A percentile compares a stretch with the other conserved stretches of the same genome.
phyloP scores from a whole-genome alignment of 2,329 filamentous ascomycete genomes.

The Epichloe elymi region DNA sequence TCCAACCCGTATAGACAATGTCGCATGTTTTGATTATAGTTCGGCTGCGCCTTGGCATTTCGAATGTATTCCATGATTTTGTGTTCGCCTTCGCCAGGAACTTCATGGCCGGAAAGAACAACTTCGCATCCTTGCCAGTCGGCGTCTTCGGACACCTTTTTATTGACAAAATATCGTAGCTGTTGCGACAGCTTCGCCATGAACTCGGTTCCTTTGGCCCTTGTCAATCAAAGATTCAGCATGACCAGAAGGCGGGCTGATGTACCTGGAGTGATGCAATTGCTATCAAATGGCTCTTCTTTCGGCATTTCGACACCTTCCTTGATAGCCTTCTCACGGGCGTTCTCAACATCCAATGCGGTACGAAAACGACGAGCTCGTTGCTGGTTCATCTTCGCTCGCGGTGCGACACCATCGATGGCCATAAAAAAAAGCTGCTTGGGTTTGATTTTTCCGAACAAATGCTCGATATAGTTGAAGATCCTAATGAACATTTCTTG shows the following conservation, averaged over 20 bases:
- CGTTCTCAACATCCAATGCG: constrained; percentile 77
- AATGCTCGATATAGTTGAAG: constrained; percentile 98
- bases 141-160: constrained; percentile 91
- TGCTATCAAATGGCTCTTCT: constrained; percentile 94
- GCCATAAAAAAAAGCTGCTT: constrained; percentile 99
- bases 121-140: constrained; percentile 98
- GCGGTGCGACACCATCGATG: constrained; percentile 91
- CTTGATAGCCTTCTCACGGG: constrained; percentile 79
- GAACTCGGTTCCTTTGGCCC: constrained; percentile 60
- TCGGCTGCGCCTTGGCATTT: constrained; percentile 86
- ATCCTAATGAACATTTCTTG: constrained; percentile 99
- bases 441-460: constrained; percentile 97
- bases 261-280: constrained; percentile 86
- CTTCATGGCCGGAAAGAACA: constrained; percentile 92
- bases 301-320: constrained; percentile 90
- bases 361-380: constrained; percentile 90
- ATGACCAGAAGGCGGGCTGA: neutral
- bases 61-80: constrained; percentile 99
- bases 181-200: constrained; percentile 94
- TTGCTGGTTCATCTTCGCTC: constrained; percentile 99
- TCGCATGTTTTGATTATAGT: constrained; percentile 84
- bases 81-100: constrained; percentile 95
- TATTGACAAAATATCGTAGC: constrained; percentile 96
- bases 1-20: constrained; percentile 97
- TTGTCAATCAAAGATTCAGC: constrained; percentile 6